Evolutionary conservation across 1,284 basidiomycete species (phyloP).

Genomic region (Omphalotus olearius): DNA sequence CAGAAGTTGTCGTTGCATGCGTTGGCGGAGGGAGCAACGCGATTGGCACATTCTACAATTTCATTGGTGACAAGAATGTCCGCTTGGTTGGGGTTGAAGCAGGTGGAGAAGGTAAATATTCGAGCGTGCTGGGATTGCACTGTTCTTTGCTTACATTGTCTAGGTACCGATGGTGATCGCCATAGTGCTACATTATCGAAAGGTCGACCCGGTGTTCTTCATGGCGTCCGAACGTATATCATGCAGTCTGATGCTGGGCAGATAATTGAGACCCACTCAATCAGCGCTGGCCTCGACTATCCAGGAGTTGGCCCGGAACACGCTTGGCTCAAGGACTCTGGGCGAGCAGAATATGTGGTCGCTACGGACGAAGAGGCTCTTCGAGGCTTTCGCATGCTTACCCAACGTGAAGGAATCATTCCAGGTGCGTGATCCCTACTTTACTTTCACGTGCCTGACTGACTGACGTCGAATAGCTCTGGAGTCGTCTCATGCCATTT

Average conservation of each 20-base stretch:
- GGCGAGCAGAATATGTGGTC: slow-evolving; percentile 88
- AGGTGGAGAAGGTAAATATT: slow-evolving; percentile 77
- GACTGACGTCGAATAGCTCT: slow-evolving; percentile 51
- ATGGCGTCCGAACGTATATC: slow-evolving; percentile 94
- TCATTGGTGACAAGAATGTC: slow-evolving; percentile 83
- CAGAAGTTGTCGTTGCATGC: slow-evolving; percentile 94
- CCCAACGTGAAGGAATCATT: slow-evolving; percentile 96
- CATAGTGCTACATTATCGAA: slow-evolving; percentile 93
- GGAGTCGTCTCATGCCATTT: slow-evolving; percentile 95
- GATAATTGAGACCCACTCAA: slow-evolving; percentile 95
- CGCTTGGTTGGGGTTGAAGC: slow-evolving; percentile 93
- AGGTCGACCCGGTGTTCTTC: slow-evolving; percentile 92
- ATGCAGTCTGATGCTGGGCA: slow-evolving; percentile 88
- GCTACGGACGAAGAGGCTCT: slow-evolving; percentile 95
- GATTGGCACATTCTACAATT: slow-evolving; percentile 95
- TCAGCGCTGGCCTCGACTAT: slow-evolving; percentile 93
- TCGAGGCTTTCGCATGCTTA: slow-evolving; percentile 87
- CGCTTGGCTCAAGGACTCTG: slow-evolving; percentile 92
- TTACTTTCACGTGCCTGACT: slow-evolving; percentile 1
- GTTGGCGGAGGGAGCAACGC: slow-evolving; percentile 98
- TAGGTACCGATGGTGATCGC: slow-evolving; percentile 74
- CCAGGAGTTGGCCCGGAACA: slow-evolving; percentile 97
- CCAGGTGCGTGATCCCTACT: slow-evolving; percentile 57
- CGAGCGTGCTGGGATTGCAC: neutral
- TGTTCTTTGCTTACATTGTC: neutral